Evolutionary conservation across 306 rosid genomes (phyloP), one percentile per base, ranked within the genome.

Genomic region (Arachis stenosperma): DNA sequence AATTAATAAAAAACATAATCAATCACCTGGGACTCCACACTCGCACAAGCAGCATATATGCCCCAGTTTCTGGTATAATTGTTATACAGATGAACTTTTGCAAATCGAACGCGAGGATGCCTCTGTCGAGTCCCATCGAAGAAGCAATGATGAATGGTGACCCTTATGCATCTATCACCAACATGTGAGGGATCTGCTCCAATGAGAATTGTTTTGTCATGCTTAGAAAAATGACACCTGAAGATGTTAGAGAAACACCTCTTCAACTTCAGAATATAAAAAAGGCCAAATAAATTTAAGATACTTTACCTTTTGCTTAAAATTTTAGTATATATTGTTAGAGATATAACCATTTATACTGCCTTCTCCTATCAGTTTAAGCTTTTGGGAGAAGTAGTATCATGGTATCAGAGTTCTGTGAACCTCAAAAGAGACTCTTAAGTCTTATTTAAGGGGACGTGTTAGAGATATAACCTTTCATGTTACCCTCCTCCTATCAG

Each of bases 41-140:
- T 84, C 44, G 98, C 96, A 84, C 99, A 91, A 75, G 91, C 97
- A 74, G 97, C 99, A 87, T 95, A 95, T 70, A 95, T 95, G 74
- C 99, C 99, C 99, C 99, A 95, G 83, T 90, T 85, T 87, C 88
- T 80, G 80, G 88, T 90, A 84, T 90, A 95, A 46, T 91, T 95
- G 53, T 95, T 90, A 88, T 90, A 95, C 12, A 94, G 74, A 70
- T 95, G 99, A 7, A 95, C 98, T 88, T 88, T 87, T 0, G 81
- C 98, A 52, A 60, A 95, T 81, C 98, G 83, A 73, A 91, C 98
- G 30, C 99, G 90, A 41, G 99, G 99, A 77, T 95, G 98, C 63
- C 99, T 81, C 81, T 95, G 99, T 50, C 97, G 86, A 44, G 96
- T 90, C 76, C 91, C 97, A 61, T 95, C 86, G 48, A 91, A 95